Evolutionary conservation across 495 filamentous ascomycete species (phyloP).

Genomic region (Glarea lozoyensis): DNA sequence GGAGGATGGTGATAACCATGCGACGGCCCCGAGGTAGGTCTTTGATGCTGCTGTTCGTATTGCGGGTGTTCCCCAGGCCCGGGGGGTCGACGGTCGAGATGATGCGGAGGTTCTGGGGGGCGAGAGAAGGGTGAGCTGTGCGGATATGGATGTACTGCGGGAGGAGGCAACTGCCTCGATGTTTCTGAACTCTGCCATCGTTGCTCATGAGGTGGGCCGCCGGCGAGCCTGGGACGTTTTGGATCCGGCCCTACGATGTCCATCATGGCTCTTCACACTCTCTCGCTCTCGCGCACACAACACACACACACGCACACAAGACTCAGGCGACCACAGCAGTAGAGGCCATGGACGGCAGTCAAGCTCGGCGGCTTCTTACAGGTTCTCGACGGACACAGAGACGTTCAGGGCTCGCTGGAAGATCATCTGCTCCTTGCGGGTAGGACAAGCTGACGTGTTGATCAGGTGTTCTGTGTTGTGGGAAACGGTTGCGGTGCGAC

Average conservation of each 20-base stretch:
- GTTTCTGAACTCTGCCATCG: conserved; percentile 13
- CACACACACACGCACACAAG: no score
- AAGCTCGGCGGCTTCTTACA: conserved; percentile 22
- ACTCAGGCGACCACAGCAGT: conserved; percentile 14
- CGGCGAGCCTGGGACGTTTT: conserved; percentile 17
- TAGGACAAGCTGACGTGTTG: conserved; percentile 21
- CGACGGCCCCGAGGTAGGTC: conserved; percentile 14
- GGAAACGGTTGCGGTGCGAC: conserved; percentile 7
- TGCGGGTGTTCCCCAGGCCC: conserved; percentile 5
- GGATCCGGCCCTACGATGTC: conserved; percentile 16
- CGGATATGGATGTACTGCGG: background rate
- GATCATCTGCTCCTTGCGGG: conserved; percentile 18
- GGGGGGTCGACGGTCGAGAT: conserved; percentile 10
- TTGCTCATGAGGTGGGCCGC: conserved; percentile 4
- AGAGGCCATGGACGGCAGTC: conserved; percentile 22
- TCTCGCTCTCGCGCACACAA: no score
- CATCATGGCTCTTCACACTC: conserved; percentile 18
- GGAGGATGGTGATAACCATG: conserved; percentile 14
- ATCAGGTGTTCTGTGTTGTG: conserved; percentile 13
- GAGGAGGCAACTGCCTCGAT: conserved; percentile 14
- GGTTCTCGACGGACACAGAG: conserved; percentile 17
- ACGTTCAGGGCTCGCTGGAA: conserved; percentile 11
- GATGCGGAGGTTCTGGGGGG: conserved; percentile 1
- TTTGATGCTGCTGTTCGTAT: conserved; percentile 17
- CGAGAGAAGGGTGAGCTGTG: background rate